Evolutionary conservation across 495 filamentous ascomycete genomes (phyloP).

Genomic region (Ramalina intermedia): DNA sequence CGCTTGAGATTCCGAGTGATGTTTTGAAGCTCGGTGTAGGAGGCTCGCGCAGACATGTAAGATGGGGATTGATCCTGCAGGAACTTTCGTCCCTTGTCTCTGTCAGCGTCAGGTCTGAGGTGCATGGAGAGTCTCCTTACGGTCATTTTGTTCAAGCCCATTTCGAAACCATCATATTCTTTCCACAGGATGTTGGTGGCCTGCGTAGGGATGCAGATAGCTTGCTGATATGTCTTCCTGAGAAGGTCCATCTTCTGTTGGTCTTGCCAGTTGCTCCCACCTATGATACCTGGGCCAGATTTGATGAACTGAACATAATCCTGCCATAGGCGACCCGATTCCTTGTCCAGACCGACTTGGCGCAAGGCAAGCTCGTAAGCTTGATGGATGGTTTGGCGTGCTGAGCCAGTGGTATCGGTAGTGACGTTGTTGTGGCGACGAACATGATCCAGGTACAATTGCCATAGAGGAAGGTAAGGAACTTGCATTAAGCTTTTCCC

Average conservation of each 20-base stretch:
- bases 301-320: conserved; percentile 89
- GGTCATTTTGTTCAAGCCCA: conserved; percentile 76
- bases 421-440: conserved; percentile 76
- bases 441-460: conserved; percentile 86
- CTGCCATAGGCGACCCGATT: conserved; percentile 78
- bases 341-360: conserved; percentile 80
- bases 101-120: conserved; percentile 8
- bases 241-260: conserved; percentile 93
- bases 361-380: conserved; percentile 86
- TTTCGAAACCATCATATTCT: conserved; percentile 93
- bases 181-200: conserved; percentile 79
- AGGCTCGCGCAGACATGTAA: conserved; percentile 86
- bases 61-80: conserved; percentile 79
- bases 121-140: conserved; percentile 28
- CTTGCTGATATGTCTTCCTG: conserved; percentile 79
- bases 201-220: conserved; percentile 68
- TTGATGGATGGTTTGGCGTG: conserved; percentile 60
- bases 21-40: conserved; percentile 69
- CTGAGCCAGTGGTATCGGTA: conserved; percentile 60
- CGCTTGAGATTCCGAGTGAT: conserved; percentile 65
- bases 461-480: conserved; percentile 77
- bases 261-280: conserved; percentile 84
- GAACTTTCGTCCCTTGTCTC: conserved; percentile 67
- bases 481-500: conserved; percentile 53
- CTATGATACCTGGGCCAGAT: conserved; percentile 65